Percentiles rank a stretch among this genome's conserved stretches.
Evolutionary conservation across 768 basidiomycete genomes (phyloP).

Genomic region (Suillus plorans): DNA sequence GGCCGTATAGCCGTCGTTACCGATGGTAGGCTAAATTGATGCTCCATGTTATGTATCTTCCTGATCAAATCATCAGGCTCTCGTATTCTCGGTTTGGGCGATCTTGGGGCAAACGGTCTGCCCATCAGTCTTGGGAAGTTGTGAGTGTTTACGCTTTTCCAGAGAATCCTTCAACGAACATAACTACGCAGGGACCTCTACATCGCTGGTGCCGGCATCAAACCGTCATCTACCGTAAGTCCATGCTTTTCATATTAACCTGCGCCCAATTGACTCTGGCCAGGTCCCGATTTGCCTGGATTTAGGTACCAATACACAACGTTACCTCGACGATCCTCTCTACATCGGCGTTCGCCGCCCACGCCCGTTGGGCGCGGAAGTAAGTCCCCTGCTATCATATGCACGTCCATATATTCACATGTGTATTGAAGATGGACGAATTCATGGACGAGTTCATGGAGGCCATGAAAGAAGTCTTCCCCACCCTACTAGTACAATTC

Average conservation of each 20-base stretch:
- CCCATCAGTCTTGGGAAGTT: constrained; percentile 74
- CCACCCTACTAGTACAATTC: constrained; percentile 68
- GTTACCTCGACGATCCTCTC: constrained; percentile 66
- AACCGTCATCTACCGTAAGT: constrained; percentile 44
- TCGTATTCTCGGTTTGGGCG: constrained; percentile 69
- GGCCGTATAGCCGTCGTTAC: constrained; percentile 76
- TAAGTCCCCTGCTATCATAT: constrained; percentile 16
- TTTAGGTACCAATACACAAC: constrained; percentile 74
- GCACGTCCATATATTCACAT: background rate
- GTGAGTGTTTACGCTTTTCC: constrained; percentile 33
- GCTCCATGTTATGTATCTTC: constrained; percentile 6
- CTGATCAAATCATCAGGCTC: constrained; percentile 40
- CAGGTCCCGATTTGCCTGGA: constrained; percentile 69
- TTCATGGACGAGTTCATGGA: constrained; percentile 81
- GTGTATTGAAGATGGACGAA: constrained; percentile 51
- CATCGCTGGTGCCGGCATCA: constrained; percentile 68
- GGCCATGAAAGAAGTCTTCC: constrained; percentile 63
- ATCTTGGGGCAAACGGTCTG: constrained; percentile 40
- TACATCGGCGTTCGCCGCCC: constrained; percentile 69
- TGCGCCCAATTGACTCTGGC: background rate
- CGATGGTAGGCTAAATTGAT: constrained; percentile 45
- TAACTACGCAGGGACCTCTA: constrained; percentile 52
- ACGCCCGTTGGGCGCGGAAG: constrained; percentile 47
- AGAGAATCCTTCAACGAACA: constrained; percentile 2
- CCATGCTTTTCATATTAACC: background rate